Base-by-base conservation (phyloP, 495 filamentous ascomycete species). In the Neurospora sp. region DNA sequence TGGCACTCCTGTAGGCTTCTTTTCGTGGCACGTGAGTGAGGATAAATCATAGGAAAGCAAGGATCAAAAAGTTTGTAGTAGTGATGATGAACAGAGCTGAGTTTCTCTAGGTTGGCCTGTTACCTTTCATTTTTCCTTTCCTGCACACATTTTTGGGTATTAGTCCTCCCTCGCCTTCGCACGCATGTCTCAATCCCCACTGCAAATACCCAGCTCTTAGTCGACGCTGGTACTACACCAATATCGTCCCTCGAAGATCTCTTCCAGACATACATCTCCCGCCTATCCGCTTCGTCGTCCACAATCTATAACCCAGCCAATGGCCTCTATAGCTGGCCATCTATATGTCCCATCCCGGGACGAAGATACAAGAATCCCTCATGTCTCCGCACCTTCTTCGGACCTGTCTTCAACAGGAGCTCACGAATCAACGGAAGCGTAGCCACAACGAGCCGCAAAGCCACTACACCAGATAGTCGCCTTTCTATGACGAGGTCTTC, bases 401-500 rank as follows among this genome's bases (percentile, higher is more conserved):
- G 20, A 27, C 22, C 46, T 2, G 20, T 20, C 20, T 22, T 11
- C 2, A 48, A 53, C 46, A 3, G 5, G 20, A 14, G 20, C 20
- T 20, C 10, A 12, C 12, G 10, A 27, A 22, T 6, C 20, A 53
- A 20, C 10, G 20, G 20, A 59, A 27, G 48, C 48, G 10, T 5
- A 59, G 48, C 48, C 48, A 59, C 48, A 7, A 6, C 11, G 5
- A 35, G 18, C 31, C 20, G 35, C 27, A 18, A 31, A 35, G 39
- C 31, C 31, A 41, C 18, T 69, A 73, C 27, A n/a, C 8, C 27
- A 6, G 12, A n/a, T 10, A 46, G n/a, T 16, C 40, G 66, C 27
- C 20, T 4, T 35, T 59, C 40, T 37, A 44, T 18, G 66, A 70
- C 22, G 72, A 72, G 10, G 46, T 35, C 76, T 76, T 79, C 16